Base-by-base conservation (phyloP, 306 rosid species). In the Vicia sativa region DNA sequence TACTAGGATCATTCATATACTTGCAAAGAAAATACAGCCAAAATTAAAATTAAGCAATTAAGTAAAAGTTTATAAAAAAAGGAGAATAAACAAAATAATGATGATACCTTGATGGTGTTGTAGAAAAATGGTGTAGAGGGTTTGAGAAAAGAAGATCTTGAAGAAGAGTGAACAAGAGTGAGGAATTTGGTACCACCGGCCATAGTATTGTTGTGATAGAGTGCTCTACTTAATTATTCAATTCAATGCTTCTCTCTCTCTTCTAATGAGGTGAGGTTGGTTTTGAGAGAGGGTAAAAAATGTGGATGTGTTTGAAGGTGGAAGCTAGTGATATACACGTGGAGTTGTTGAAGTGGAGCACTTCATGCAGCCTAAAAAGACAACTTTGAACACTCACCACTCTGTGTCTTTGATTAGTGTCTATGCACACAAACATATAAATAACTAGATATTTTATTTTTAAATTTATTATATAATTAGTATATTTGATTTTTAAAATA, bases 101-200 rank as follows among this genome's bases (percentile, higher is more conserved):
- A 57, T 15, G 37, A 14, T 43, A 68, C 87, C 87, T 76, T 83
- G 65, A 73, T 59, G 72, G 80, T 60, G 70, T 77, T 79, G 55
- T 58, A 76, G 65, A 79, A 16, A 9, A 77, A 62, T 19, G 81
- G 75, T 21, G 45, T 53, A 38, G 67, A 28, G 39, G 75, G 74
- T 39, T 75, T 83, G 74, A 49, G 2, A 9, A 83, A 9, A 63
- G 84, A 76, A 49, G 75, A 74, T 43, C 79, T 43, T 8, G 84
- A 80, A 44, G 80, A 55, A 16, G 80, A 15, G 11, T 46, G 48
- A 26, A 81, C 28, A 9, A 60, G 73, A 37, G 70, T 77, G 48
- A 64, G 63, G 75, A 81, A 74, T 4, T 60, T 62, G 14, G 4
- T 48, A 37, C 58, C 11, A 52, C 75, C 54, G 39, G 70, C 57